A percentile compares a stretch with the other conserved stretches of the same genome.
Evolutionary conservation across 2,329 filamentous ascomycete genomes (phyloP).

Genomic region (Dryadomyces quercivorus): DNA sequence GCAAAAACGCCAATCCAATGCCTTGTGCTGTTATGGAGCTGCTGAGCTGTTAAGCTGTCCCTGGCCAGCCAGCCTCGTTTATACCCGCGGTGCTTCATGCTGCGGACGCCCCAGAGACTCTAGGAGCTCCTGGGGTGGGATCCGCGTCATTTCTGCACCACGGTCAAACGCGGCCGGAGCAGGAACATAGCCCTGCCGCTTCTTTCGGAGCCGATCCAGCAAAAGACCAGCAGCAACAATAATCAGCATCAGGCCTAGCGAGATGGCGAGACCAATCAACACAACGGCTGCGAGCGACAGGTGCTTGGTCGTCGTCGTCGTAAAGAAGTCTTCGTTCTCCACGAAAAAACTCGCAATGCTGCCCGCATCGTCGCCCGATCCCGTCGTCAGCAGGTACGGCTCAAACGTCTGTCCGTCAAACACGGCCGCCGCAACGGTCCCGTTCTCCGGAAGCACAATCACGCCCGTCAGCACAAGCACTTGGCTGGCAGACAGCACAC

Average conservation of each 20-base stretch:
- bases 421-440: slow-evolving; percentile 71
- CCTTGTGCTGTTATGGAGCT: neutral
- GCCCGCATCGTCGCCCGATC: slow-evolving; percentile 50
- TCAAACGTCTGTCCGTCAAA: slow-evolving; percentile 72
- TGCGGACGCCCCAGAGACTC: slow-evolving; percentile 38
- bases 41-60: too few species aligned
- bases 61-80: slow-evolving; percentile 14
- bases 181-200: slow-evolving; percentile 67
- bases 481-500: slow-evolving; percentile 54
- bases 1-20: slow-evolving; percentile 2
- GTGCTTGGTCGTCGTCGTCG: slow-evolving; percentile 33
- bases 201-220: slow-evolving; percentile 64
- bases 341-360: slow-evolving; percentile 76
- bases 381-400: slow-evolving; percentile 72
- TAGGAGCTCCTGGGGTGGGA: slow-evolving; percentile 49
- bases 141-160: slow-evolving; percentile 43
- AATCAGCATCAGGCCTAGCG: slow-evolving; percentile 64
- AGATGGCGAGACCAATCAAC: slow-evolving; percentile 67
- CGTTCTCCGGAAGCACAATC: slow-evolving; percentile 62
- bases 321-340: slow-evolving; percentile 68
- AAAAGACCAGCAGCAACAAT: slow-evolving; percentile 64
- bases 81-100: slow-evolving; percentile 39
- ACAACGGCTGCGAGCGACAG: slow-evolving; percentile 68
- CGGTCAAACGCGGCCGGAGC: slow-evolving; percentile 55
- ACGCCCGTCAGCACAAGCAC: slow-evolving; percentile 76